These are phyloP conservation scores for Fusarium sp. DNA, from an alignment of 2,329 filamentous ascomycete species.

Conservation along the genomic window DNA sequence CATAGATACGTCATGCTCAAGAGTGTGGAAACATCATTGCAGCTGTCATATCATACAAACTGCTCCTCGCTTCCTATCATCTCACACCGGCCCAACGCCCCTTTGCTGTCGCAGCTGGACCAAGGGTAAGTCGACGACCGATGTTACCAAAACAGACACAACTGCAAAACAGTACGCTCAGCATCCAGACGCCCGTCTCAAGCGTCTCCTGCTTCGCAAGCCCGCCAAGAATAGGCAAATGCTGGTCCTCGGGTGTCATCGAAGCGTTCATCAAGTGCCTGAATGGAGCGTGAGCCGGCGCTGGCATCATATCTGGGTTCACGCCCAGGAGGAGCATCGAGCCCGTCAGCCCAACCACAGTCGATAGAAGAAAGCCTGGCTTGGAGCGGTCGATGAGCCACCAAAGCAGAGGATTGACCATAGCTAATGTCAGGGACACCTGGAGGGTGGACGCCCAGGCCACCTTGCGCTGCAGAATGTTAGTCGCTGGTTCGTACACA, in stretches of 20 bases:
- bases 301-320: conserved; percentile 81
- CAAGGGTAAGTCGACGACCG: conserved; percentile 79
- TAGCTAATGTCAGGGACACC: conserved; percentile 85
- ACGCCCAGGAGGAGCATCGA: conserved; percentile 79
- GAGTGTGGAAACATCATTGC: not conserved
- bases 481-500: conserved; percentile 7
- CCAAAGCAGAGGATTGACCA: conserved; percentile 94
- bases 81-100: conserved; percentile 60
- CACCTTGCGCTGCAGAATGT: conserved; percentile 75
- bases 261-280: conserved; percentile 35
- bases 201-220: conserved; percentile 71
- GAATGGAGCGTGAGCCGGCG: conserved; percentile 60
- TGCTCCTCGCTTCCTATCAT: conserved; percentile 30
- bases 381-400: conserved; percentile 93
- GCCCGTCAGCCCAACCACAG: conserved; percentile 77
- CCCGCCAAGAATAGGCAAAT: conserved; percentile 56
- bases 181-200: conserved; percentile 85
- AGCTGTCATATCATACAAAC: not conserved
- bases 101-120: conserved; percentile 53
- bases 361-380: conserved; percentile 83
- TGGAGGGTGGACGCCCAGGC: conserved; percentile 97
- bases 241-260: conserved; percentile 16
- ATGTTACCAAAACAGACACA: conserved; percentile 97
- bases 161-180: conserved; percentile 94
- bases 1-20: conserved; percentile 19